Base-by-base conservation (phyloP, 116 monocot species). In the Zostera marina region DNA sequence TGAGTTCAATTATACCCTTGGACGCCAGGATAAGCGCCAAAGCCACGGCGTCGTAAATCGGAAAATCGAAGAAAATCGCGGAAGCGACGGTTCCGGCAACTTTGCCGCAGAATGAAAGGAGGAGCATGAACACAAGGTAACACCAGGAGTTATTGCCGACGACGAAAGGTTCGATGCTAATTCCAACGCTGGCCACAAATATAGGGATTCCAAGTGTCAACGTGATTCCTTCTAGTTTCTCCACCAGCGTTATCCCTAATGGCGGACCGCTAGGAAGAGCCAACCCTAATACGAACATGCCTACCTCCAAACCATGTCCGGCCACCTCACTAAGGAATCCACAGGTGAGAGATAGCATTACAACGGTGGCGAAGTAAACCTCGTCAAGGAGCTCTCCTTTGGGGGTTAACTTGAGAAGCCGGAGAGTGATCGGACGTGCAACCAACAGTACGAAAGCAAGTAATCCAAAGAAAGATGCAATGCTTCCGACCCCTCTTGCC, bases 1-100 rank as follows among this genome's bases (percentile, higher is more conserved):
- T 52, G 42, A 76, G 22, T 47, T 84, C 84, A 13, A 66, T 60
- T 40, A 86, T 61, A 11, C 86, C 81, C 56, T 56, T 81, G 54
- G 58, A 57, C 41, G 55, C 63, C 64, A 81, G 53, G 45, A 86
- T 86, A 25, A 78, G 58, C 0, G 54, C 72, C 4, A 86, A 8
- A 5, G 61, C 17, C 17, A 73, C 1, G 0, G 75, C 73, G 8
- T 86, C 73, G 1, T 57, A 43, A 21, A 68, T 0, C 0, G 75
- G 59, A 59, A 81, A 55, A 19, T 44, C 39, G 46, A 64, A 70
- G 68, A 67, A 81, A 40, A 73, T 16, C 42, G 67, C 73, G 1
- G 74, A 56, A 12, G 24, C 9, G 11, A 62, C 8, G 0, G 61
- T 54, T 1, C 72, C 78, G 13, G 63, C 16, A 14, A 79, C 32